Evolutionary conservation across 164 flowering plant species (phyloP).

Genomic region (Platanus orientalis): DNA sequence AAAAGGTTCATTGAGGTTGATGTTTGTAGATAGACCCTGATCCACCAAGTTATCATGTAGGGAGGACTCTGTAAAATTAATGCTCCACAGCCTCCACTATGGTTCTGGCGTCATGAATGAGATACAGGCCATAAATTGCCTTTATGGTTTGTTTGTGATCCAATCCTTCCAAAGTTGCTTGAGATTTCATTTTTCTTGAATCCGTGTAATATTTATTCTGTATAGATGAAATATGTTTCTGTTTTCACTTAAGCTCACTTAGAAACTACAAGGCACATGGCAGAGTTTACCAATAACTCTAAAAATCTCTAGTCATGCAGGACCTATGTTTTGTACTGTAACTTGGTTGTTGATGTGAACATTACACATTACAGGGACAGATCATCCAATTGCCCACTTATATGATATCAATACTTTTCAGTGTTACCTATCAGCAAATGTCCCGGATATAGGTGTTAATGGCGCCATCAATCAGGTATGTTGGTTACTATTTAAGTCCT

Average conservation of each 20-base stretch:
- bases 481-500: conserved; percentile 1
- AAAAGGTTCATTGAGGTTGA: too few species aligned
- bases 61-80: too few species aligned
- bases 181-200: too few species aligned
- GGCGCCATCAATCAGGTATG: conserved; percentile 81
- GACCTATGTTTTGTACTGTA: conserved; percentile 5
- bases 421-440: conserved; percentile 67
- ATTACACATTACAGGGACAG: conserved; percentile 71
- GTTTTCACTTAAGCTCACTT: background rate
- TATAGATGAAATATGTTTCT: too few species aligned
- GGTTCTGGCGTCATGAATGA: too few species aligned
- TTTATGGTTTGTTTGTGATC: too few species aligned
- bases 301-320: background rate
- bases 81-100: too few species aligned
- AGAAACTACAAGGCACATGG: background rate
- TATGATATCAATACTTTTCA: conserved; percentile 87
- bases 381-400: conserved; percentile 76
- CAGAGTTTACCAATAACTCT: background rate
- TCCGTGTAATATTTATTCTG: too few species aligned
- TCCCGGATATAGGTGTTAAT: conserved; percentile 48
- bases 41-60: background rate
- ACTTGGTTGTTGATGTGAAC: conserved; percentile 10
- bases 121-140: too few species aligned
- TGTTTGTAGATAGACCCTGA: background rate
- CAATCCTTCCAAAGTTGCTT: too few species aligned